phyloP scores from a whole-genome alignment of 352 stramenopile species.

The Phytophthora europaea region DNA sequence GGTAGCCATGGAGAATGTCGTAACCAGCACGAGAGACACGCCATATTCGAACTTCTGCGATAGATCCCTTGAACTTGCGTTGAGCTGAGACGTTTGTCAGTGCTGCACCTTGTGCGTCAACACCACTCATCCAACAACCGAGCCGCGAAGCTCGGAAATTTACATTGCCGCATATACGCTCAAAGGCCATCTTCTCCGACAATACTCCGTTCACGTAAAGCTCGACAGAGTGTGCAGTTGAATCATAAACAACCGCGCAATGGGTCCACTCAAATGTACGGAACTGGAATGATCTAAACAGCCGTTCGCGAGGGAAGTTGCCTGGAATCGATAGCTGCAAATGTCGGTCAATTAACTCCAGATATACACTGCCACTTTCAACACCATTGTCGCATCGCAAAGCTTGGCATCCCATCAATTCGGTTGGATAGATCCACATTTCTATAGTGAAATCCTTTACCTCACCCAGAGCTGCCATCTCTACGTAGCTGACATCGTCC shows the following conservation, averaged over 20 bases:
- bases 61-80: slow-evolving; percentile 76
- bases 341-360: slow-evolving; percentile 76
- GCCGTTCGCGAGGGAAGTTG: slow-evolving; percentile 73
- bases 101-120: slow-evolving; percentile 47
- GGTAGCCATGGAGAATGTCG: slow-evolving; percentile 73
- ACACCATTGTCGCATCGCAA: slow-evolving; percentile 84
- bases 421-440: slow-evolving; percentile 81
- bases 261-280: slow-evolving; percentile 78
- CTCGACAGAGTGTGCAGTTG: slow-evolving; percentile 29
- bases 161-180: slow-evolving; percentile 51
- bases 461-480: slow-evolving; percentile 71
- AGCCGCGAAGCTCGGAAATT: slow-evolving; percentile 67
- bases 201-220: slow-evolving; percentile 70
- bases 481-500: slow-evolving; percentile 72
- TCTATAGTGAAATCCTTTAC: slow-evolving; percentile 80
- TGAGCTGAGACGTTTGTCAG: slow-evolving; percentile 49
- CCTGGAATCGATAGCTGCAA: slow-evolving; percentile 81
- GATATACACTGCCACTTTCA: slow-evolving; percentile 69
- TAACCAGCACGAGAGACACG: slow-evolving; percentile 41
- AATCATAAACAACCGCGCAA: slow-evolving; percentile 66
- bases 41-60: slow-evolving; percentile 85
- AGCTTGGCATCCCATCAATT: slow-evolving; percentile 69
- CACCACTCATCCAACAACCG: slow-evolving; percentile 78
- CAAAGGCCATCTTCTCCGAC: slow-evolving; percentile 51
- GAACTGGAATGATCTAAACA: slow-evolving; percentile 70